Evolutionary conservation across 164 flowering plant genomes (phyloP).

Genomic region (Saururus chinensis): DNA sequence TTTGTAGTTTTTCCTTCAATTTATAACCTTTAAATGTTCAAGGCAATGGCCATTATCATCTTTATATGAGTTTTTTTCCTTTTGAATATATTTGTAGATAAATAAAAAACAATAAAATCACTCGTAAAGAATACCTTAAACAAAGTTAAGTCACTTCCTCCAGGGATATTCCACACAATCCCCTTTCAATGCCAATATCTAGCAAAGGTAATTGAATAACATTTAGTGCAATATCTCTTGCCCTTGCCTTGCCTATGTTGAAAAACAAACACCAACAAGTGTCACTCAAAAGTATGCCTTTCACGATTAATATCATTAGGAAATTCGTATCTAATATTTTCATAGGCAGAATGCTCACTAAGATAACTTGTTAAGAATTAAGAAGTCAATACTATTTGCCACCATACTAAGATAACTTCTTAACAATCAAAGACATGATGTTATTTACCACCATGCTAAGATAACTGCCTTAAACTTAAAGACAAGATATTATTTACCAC

Average conservation of each 20-base stretch:
- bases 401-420: too few species aligned
- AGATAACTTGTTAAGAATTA: too few species aligned
- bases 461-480: too few species aligned
- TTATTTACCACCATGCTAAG: too few species aligned
- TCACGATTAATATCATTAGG: not conserved
- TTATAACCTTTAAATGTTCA: too few species aligned
- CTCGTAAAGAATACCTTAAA: slow-evolving; percentile 40
- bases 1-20: too few species aligned
- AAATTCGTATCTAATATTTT: not conserved
- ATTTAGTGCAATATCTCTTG: slow-evolving; percentile 93
- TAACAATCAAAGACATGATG: too few species aligned
- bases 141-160: slow-evolving; percentile 48
- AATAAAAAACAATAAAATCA: not conserved
- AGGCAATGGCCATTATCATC: too few species aligned
- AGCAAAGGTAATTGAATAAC: slow-evolving; percentile 87
- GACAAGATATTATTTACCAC: too few species aligned
- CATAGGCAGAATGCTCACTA: not conserved
- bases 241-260: slow-evolving; percentile 75
- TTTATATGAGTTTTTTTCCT: not conserved
- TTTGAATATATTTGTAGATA: not conserved
- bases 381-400: too few species aligned
- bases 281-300: not conserved
- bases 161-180: slow-evolving; percentile 93
- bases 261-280: not conserved
- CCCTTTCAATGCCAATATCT: slow-evolving; percentile 92